Base-by-base conservation (phyloP, 192 early-diverging fungal species). In the Coemansia sp. region DNA sequence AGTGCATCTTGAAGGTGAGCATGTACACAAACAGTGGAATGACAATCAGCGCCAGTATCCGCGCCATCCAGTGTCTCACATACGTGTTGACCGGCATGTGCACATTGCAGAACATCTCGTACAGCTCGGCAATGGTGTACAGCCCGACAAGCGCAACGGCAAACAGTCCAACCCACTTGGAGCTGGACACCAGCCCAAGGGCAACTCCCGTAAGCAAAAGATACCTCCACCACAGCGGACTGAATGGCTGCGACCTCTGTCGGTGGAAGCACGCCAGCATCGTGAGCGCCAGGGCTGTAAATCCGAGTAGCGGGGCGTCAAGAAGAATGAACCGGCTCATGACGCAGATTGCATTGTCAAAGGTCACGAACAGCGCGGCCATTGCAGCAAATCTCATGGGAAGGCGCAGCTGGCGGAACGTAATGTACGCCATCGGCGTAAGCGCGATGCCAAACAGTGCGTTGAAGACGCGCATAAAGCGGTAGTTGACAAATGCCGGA, bases 131-230 rank as follows among this genome's bases (percentile, higher is more conserved):
- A 23, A 71, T 46, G 8, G 72, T 80, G 57, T 69, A 73, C 14
- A 62, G 10, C 9, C 71, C 70, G 27, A 80, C 67, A 10, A 95
- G 71, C 1, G 93, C 93, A 4, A 93, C 87, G 24, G 86, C 87
- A 81, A 99, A 96, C 22, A 99, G 62, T 1, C 96, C 96, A 24
- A 99, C 91, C 96, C 95, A 99, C 75, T 99, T 99, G 24, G 93
- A 80, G 82, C 89, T 91, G 37, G 82, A 56, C 11, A 93, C 93
- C 49, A 85, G 73, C 18, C 96, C 96, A 22, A 99, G 81, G n/a
- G 92, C 85, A 6, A 92, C 47, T 47, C 96, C 96, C 1, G 93
- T 91, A 52, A 89, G 67, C 5, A 86, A 46, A 19, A 99, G 68
- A 87, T 90, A 95, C 23, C 82, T 49, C 87, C 87, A 97, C 96